Evolutionary conservation across 768 basidiomycete genomes (phyloP).

Genomic region (Mycena sanguinolenta): DNA sequence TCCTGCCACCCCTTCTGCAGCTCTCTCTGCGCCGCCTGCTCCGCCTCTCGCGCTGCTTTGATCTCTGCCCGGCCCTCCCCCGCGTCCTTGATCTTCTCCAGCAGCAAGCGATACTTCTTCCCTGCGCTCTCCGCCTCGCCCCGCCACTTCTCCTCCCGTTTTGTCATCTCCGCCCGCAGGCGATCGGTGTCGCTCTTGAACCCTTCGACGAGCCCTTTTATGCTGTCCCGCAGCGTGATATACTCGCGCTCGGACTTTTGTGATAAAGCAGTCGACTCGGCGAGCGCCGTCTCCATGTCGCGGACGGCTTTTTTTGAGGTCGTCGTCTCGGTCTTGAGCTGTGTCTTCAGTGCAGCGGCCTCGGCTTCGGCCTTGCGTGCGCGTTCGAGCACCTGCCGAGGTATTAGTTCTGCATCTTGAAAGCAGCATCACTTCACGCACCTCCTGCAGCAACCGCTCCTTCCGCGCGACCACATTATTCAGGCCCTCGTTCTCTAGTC

Average conservation of each 20-base stretch:
- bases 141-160: slow-evolving; percentile 77
- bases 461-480: slow-evolving; percentile 92
- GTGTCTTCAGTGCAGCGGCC: slow-evolving; percentile 72
- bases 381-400: slow-evolving; percentile 77
- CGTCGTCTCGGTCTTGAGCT: slow-evolving; percentile 80
- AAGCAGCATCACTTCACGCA: slow-evolving; percentile 46
- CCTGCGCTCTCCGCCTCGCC: slow-evolving; percentile 77
- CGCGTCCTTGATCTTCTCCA: slow-evolving; percentile 72
- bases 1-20: slow-evolving; percentile 73
- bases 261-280: slow-evolving; percentile 82
- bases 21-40: slow-evolving; percentile 63
- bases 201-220: slow-evolving; percentile 78
- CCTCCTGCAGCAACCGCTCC: slow-evolving; percentile 89
- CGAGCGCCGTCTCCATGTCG: slow-evolving; percentile 82
- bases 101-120: slow-evolving; percentile 75
- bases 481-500: slow-evolving; percentile 88
- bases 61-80: slow-evolving; percentile 61
- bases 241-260: slow-evolving; percentile 90
- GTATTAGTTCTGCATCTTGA: neutral
- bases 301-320: slow-evolving; percentile 81
- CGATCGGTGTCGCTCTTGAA: slow-evolving; percentile 83
- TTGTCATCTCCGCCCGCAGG: slow-evolving; percentile 80
- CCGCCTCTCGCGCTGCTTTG: slow-evolving; percentile 64
- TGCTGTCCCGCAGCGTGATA: slow-evolving; percentile 78
- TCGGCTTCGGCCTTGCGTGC: slow-evolving; percentile 90